Percentiles rank a stretch among this genome's conserved stretches.
Conservation (phyloP, 176 grass and related monocot genomes). For the Melocanna baccifera region DNA sequence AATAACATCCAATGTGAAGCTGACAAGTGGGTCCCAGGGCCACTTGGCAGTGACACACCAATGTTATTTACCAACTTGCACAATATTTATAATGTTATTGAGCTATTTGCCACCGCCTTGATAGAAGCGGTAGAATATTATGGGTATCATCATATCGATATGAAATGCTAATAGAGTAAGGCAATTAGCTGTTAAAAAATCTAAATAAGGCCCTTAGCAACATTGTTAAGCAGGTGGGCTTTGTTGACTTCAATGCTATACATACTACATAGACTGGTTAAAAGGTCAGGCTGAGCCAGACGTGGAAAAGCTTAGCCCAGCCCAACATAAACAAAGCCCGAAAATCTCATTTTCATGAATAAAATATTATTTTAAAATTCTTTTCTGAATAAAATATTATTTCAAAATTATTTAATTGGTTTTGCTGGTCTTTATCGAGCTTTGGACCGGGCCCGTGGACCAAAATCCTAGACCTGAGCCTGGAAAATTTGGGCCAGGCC, state of each 20-base stretch:
- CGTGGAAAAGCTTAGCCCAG: no score
- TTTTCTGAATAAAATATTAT: no score
- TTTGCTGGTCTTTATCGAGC: no score
- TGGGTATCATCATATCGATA: background rate
- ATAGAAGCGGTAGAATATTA: background rate
- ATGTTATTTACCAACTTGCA: background rate
- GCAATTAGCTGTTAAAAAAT: background rate
- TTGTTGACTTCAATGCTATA: background rate
- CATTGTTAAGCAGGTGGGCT: background rate
- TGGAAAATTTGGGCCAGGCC: no score
- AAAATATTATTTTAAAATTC: no score
- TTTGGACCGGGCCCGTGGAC: no score
- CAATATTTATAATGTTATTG: background rate
- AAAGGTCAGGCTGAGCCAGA: no score
- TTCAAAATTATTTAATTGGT: no score
- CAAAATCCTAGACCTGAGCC: no score
- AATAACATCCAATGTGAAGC: background rate
- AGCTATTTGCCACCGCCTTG: background rate
- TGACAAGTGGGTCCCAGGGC: background rate
- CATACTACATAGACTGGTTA: background rate
- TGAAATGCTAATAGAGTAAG: background rate
- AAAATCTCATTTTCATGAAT: no score
- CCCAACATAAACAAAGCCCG: no score
- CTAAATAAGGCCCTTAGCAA: background rate
- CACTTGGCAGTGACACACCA: background rate